Conservation (phyloP, 2,329 filamentous ascomycete species). For the Hymenoscyphus fraxineus region DNA sequence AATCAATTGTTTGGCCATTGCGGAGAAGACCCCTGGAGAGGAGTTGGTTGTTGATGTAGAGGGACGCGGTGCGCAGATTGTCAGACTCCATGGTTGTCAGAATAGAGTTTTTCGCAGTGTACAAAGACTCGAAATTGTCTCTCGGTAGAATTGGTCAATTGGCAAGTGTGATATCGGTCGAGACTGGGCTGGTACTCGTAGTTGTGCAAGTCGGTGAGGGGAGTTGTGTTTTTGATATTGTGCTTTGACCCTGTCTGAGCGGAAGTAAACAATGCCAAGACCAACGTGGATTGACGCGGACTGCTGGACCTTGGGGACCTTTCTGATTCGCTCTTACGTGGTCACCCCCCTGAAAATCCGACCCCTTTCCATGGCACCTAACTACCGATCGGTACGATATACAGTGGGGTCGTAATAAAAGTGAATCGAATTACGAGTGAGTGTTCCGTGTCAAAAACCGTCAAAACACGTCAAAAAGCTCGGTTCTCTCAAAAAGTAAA, state of each 20-base stretch:
- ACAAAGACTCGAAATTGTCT: background rate
- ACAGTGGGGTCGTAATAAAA: no score
- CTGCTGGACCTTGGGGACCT: background rate
- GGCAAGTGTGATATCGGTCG: background rate
- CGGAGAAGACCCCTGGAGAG: slow-evolving; percentile 61
- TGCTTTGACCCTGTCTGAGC: background rate
- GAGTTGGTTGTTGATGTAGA: slow-evolving; percentile 71
- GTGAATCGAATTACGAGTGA: no score
- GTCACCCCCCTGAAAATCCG: background rate
- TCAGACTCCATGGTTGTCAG: slow-evolving; percentile 38
- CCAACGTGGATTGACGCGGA: background rate
- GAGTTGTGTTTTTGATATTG: slow-evolving; percentile 2
- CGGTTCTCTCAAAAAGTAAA: no score
- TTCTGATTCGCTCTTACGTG: background rate
- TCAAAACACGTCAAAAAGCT: no score
- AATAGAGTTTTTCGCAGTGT: background rate
- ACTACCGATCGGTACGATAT: no score
- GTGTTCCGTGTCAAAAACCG: no score
- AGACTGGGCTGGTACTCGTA: background rate
- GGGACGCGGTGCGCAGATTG: slow-evolving; percentile 62
- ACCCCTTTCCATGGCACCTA: background rate
- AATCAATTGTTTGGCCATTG: slow-evolving; percentile 75
- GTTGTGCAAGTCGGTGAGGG: slow-evolving; percentile 10
- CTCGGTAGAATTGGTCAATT: background rate
- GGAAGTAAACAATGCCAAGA: slow-evolving; percentile 7